Percentiles rank a stretch among this genome's conserved stretches.
Evolutionary conservation across 441 rosid genomes (phyloP).

Genomic region (Jatropha podagrica): DNA sequence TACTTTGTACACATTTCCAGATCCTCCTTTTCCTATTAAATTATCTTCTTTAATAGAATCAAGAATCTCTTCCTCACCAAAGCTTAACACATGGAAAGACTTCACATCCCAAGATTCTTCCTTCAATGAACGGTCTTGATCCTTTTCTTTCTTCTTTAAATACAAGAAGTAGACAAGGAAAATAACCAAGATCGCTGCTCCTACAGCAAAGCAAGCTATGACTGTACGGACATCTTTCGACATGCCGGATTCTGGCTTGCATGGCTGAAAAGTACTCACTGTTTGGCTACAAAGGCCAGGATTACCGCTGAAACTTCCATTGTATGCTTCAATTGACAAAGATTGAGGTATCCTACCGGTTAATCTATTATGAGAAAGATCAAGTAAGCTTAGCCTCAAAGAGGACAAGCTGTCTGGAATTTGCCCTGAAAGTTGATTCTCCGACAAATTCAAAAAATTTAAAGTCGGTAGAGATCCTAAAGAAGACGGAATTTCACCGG

Average conservation of each 20-base stretch:
- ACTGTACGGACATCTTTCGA: constrained; percentile 46
- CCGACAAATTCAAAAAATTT: constrained; percentile 71
- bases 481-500: constrained; percentile 65
- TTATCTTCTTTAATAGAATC: constrained; percentile 89
- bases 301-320: constrained; percentile 76
- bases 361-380: constrained; percentile 65
- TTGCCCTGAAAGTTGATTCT: constrained; percentile 62
- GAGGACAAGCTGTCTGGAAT: constrained; percentile 71
- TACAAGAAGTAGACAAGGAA: constrained; percentile 51
- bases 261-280: constrained; percentile 52
- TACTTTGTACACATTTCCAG: constrained; percentile 78
- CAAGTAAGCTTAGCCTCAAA: constrained; percentile 75
- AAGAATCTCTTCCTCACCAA: constrained; percentile 79
- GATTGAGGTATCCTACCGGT: constrained; percentile 68
- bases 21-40: constrained; percentile 89
- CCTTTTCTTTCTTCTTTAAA: constrained; percentile 54
- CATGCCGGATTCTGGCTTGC: constrained; percentile 44
- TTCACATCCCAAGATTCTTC: constrained; percentile 83
- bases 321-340: constrained; percentile 67
- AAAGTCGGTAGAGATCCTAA: constrained; percentile 68
- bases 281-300: constrained; percentile 72
- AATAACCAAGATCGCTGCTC: constrained; percentile 46
- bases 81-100: constrained; percentile 69
- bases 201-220: constrained; percentile 53
- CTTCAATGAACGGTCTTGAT: constrained; percentile 47